Percentiles rank a stretch among this genome's conserved stretches.
Evolutionary conservation across 306 rosid species (phyloP).

Genomic region (Corylus avellana): DNA sequence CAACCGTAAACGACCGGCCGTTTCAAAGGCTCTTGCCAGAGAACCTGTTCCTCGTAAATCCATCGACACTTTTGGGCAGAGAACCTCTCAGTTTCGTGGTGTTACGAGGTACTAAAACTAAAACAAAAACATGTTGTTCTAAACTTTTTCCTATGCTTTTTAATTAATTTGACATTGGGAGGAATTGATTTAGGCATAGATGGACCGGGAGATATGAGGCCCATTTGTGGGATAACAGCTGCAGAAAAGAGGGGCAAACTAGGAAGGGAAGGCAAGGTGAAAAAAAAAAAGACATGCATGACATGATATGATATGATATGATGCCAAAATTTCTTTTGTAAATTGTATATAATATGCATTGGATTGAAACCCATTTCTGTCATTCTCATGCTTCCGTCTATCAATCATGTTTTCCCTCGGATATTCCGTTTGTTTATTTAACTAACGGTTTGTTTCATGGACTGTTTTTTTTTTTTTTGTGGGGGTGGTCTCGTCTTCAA

Average conservation of each 20-base stretch:
- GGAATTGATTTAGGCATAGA: constrained; percentile 68
- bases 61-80: constrained; percentile 92
- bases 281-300: constrained; percentile 15
- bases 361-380: too few relatives aligned
- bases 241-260: constrained; percentile 98
- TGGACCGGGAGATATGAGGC: constrained; percentile 99
- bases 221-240: constrained; percentile 98
- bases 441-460: constrained; percentile 53
- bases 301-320: too few relatives aligned
- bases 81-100: constrained; percentile 96
- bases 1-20: constrained; percentile 53
- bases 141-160: too few relatives aligned
- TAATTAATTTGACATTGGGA: background rate
- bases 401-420: background rate
- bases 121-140: too few relatives aligned
- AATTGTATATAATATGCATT: too few relatives aligned
- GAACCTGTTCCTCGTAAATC: constrained; percentile 89
- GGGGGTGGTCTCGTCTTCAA: constrained; percentile 7
- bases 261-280: constrained; percentile 99
- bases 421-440: constrained; percentile 22
- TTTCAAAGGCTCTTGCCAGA: constrained; percentile 50
- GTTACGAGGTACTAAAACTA: constrained; percentile 67
- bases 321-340: too few relatives aligned
- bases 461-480: background rate
- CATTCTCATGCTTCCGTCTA: background rate